Evolutionary conservation across 345 rosid genomes (phyloP).

Genomic region (Citrus hindsii): DNA sequence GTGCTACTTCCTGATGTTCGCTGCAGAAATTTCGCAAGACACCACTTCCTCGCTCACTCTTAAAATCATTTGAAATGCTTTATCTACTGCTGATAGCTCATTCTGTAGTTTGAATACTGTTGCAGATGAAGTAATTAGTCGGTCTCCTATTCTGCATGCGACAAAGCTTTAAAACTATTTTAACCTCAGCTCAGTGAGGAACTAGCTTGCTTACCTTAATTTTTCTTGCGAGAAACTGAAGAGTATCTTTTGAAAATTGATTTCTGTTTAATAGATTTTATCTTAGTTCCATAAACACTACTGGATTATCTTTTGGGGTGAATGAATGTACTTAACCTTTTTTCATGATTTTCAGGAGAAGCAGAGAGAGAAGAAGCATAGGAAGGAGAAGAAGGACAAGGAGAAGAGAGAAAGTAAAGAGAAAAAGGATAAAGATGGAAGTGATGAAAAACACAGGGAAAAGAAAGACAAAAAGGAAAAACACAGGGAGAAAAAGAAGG

Average conservation of each 20-base stretch:
- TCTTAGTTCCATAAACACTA: not conserved
- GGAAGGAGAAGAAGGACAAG: conserved; percentile 48
- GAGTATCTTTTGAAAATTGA: not conserved
- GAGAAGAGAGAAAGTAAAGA: conserved; percentile 51
- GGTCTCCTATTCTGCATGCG: not conserved
- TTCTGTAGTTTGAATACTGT: not conserved
- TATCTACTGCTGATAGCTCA: not conserved
- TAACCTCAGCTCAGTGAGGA: not conserved
- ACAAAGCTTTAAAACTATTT: not conserved
- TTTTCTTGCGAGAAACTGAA: not conserved
- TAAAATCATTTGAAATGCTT: not conserved
- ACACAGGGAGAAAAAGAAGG: conserved; percentile 36
- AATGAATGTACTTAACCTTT: not conserved
- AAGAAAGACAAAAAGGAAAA: conserved; percentile 50
- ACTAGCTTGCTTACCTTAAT: not conserved
- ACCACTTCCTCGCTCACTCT: not conserved
- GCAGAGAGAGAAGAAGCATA: conserved; percentile 48
- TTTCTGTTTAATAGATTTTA: not conserved
- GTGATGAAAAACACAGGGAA: conserved; percentile 47
- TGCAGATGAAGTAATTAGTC: not conserved
- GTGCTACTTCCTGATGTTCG: not conserved
- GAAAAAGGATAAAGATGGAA: conserved; percentile 42
- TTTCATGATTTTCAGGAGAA: conserved; percentile 38
- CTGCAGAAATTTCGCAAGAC: not conserved
- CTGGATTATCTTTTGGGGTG: not conserved